phyloP scores from a whole-genome alignment of 345 rosid species.

The Aethionema arabicum region DNA sequence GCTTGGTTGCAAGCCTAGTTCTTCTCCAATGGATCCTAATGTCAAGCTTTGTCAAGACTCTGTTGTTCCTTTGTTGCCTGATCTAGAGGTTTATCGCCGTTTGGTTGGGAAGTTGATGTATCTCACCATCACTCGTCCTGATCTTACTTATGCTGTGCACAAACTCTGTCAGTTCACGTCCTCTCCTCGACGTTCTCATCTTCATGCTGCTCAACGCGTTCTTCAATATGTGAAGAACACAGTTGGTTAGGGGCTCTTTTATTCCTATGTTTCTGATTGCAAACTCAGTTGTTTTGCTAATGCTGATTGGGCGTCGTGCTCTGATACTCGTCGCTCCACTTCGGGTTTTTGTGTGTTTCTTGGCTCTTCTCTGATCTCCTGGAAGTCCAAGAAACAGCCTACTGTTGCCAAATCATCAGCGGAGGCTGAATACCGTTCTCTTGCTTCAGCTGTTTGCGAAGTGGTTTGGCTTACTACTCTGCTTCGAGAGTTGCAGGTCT shows the following conservation, averaged over 20 bases:
- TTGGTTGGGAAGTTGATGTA: slow-evolving; percentile 1
- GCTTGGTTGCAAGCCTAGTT: too few species aligned
- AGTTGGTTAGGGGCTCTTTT: not conserved
- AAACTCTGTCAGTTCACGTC: not conserved
- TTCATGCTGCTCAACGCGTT: not conserved
- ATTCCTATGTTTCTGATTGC: not conserved
- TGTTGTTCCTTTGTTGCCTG: not conserved
- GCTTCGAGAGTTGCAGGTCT: not conserved
- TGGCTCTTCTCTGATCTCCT: not conserved
- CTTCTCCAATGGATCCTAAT: not conserved
- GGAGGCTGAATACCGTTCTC: not conserved
- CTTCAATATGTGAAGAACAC: not conserved
- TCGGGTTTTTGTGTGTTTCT: not conserved
- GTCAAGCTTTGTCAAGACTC: not conserved
- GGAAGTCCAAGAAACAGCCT: not conserved
- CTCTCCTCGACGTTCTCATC: not conserved
- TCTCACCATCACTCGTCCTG: not conserved
- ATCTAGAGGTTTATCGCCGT: not conserved
- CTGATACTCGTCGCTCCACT: not conserved
- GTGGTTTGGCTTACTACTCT: not conserved
- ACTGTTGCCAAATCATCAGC: too few species aligned
- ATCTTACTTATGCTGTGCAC: not conserved
- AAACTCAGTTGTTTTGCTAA: not conserved
- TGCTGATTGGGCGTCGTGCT: not conserved
- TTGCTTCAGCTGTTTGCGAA: not conserved